phyloP scores from a whole-genome alignment of 1,284 basidiomycete genomes.

The Heterobasidion occidentale region DNA sequence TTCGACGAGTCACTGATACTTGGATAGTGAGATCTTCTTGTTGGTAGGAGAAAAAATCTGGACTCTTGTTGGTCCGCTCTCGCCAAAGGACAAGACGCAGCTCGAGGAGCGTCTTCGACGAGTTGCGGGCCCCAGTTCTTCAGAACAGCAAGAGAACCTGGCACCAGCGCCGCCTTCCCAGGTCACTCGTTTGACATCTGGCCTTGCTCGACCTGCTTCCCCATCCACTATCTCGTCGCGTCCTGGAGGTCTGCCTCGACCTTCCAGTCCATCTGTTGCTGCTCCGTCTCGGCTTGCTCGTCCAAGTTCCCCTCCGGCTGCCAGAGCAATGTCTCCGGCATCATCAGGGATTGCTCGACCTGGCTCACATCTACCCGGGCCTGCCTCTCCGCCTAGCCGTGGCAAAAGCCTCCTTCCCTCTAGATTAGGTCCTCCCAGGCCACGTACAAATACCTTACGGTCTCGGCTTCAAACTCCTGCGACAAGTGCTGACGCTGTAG shows the following conservation, averaged over 20 bases:
- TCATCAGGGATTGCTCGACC: conserved; percentile 31
- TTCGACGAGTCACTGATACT: conserved; percentile 4
- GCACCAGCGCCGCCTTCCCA: conserved; percentile 26
- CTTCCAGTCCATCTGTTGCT: conserved; percentile 55
- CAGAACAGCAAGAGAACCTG: conserved; percentile 34
- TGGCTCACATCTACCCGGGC: conserved; percentile 26
- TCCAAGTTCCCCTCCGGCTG: conserved; percentile 51
- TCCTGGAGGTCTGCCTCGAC: conserved; percentile 42
- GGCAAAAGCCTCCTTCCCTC: conserved; percentile 66
- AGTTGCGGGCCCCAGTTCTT: conserved; percentile 57
- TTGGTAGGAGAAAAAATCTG: conserved; percentile 84
- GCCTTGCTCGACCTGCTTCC: conserved; percentile 45
- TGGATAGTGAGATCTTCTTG: conserved; percentile 68
- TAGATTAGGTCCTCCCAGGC: conserved; percentile 54
- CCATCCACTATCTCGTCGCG: conserved; percentile 32
- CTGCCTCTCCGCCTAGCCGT: conserved; percentile 41
- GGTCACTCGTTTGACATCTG: conserved; percentile 45
- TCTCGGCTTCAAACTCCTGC: conserved; percentile 4
- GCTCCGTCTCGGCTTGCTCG: conserved; percentile 48
- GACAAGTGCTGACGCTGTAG: not conserved
- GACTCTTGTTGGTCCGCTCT: conserved; percentile 68
- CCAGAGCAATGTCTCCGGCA: conserved; percentile 47
- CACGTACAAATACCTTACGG: conserved; percentile 22
- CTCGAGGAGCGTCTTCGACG: conserved; percentile 86
- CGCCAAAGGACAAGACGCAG: conserved; percentile 85